phyloP scores from a whole-genome alignment of 2,329 filamentous ascomycete species.

The Ophiostoma ulmi region DNA sequence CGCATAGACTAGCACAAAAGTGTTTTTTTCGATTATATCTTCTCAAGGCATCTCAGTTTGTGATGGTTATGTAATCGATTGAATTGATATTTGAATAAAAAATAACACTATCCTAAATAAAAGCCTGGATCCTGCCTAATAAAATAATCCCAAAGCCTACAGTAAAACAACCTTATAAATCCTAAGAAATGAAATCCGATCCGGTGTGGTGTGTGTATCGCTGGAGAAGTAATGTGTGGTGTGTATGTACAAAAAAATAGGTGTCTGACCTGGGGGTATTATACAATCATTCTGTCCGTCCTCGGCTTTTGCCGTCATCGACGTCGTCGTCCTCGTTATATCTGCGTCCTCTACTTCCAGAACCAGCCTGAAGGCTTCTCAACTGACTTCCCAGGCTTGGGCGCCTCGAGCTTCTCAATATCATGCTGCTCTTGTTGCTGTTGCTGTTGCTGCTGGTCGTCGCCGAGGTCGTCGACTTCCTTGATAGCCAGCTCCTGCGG shows the following conservation, averaged over 20 bases:
- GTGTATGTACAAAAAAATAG: constrained; percentile 2
- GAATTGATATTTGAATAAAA: too few relatives aligned
- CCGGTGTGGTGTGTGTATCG: background rate
- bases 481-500: constrained; percentile 7
- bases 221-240: background rate
- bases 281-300: constrained; percentile 10
- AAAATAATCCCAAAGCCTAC: background rate
- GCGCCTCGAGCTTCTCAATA: background rate
- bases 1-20: constrained; percentile 5
- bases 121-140: background rate
- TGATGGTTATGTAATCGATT: background rate
- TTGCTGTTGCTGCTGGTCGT: background rate
- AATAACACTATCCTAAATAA: background rate
- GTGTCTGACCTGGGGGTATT: constrained; percentile 3
- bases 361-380: constrained; percentile 38
- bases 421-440: background rate
- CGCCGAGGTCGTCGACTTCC: constrained; percentile 1
- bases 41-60: background rate
- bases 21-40: background rate
- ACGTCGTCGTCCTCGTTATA: background rate
- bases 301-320: constrained; percentile 12
- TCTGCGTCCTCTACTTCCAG: constrained; percentile 36
- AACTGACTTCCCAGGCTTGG: background rate
- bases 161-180: background rate
- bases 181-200: background rate